Conservation (phyloP, 331 rosid species). For the Malus hybrid region DNA sequence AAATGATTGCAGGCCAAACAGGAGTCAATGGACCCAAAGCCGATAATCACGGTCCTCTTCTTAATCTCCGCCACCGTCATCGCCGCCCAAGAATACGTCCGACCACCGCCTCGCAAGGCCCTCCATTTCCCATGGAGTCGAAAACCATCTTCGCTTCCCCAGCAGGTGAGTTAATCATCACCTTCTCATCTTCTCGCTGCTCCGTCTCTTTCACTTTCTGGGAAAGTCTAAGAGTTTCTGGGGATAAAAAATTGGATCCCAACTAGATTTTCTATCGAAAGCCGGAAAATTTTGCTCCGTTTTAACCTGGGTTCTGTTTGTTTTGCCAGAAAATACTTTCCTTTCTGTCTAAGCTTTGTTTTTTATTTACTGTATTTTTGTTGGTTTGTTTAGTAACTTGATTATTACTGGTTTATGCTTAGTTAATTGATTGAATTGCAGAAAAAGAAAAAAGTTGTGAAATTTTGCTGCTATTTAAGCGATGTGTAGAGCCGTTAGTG, state of each 20-base stretch:
- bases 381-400: background rate
- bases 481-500: background rate
- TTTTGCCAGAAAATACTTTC: background rate
- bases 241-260: background rate
- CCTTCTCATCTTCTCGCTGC: background rate
- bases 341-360: background rate
- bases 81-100: constrained; percentile 50
- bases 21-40: constrained; percentile 33
- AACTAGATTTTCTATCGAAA: background rate
- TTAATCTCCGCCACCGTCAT: constrained; percentile 18
- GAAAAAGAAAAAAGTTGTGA: background rate
- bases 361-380: background rate
- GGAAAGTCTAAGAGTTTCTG: background rate
- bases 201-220: background rate
- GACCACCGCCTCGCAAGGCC: constrained; percentile 66
- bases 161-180: constrained; percentile 43
- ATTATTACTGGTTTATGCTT: background rate
- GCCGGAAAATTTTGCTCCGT: background rate
- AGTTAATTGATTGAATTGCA: background rate
- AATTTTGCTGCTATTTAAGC: background rate
- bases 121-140: constrained; percentile 51
- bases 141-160: constrained; percentile 48
- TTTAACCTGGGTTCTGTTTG: constrained; percentile 1
- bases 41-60: constrained; percentile 8
- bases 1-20: background rate